These are phyloP conservation scores for Musa beccarii DNA, from an alignment of 176 grass and related monocot species.

Conservation along the genomic window DNA sequence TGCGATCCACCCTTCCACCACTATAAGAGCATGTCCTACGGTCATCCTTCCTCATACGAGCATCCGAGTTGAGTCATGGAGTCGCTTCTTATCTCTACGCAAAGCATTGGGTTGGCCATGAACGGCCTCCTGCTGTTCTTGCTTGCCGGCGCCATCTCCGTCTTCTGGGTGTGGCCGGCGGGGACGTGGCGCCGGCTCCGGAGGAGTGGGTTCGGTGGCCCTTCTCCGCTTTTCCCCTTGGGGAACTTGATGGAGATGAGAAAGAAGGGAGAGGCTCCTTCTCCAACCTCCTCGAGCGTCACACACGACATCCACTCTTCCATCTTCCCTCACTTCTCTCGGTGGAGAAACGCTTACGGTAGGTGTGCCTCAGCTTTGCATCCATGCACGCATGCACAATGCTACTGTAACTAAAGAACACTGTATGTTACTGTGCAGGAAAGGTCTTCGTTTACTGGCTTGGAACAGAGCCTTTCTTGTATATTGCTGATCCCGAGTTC, in stretches of 20 bases:
- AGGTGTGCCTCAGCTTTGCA: neutral
- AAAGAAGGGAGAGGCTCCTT: neutral
- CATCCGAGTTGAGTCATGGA: too few relatives aligned
- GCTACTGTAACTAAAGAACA: too few relatives aligned
- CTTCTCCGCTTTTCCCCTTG: conserved; percentile 29
- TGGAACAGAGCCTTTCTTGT: conserved; percentile 76
- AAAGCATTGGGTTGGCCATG: too few relatives aligned
- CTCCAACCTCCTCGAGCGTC: neutral
- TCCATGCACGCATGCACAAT: too few relatives aligned
- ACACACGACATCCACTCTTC: conserved; percentile 44
- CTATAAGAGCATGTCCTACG: too few relatives aligned
- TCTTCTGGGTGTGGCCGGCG: conserved; percentile 16
- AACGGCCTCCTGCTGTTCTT: neutral
- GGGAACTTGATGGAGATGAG: conserved; percentile 43
- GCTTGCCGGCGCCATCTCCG: conserved; percentile 8
- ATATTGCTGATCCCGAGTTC: conserved; percentile 75
- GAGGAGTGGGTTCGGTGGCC: conserved; percentile 23
- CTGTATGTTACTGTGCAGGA: conserved; percentile 1
- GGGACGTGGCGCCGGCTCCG: conserved; percentile 2
- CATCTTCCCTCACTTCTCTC: conserved; percentile 67
- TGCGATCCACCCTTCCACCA: too few relatives aligned
- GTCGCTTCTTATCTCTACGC: too few relatives aligned
- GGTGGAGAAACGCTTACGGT: conserved; percentile 51
- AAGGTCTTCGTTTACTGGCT: conserved; percentile 94
- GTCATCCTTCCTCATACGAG: conserved; percentile 1